phyloP scores from a whole-genome alignment of 2,329 filamentous ascomycete genomes.

The Ploettnerulaceae sp. region DNA sequence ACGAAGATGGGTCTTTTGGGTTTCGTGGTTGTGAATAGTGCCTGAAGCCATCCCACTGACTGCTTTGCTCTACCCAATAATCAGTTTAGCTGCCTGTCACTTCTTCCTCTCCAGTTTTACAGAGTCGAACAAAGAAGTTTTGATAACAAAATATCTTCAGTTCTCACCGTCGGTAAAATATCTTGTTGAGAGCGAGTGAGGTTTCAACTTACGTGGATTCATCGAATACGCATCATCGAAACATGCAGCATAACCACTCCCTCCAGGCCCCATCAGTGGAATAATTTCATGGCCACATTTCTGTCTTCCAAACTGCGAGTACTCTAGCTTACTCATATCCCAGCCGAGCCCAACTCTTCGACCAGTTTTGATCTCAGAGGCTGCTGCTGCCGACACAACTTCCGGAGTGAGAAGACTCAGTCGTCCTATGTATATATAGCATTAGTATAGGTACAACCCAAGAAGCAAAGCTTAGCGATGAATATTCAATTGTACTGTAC shows the following conservation, averaged over 20 bases:
- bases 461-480: not conserved
- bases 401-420: conserved; percentile 48
- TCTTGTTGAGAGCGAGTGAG: not conserved
- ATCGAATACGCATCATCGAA: conserved; percentile 48
- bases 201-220: conserved; percentile 40
- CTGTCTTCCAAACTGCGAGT: conserved; percentile 48
- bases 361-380: conserved; percentile 47
- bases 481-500: not conserved
- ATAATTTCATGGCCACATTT: conserved; percentile 47
- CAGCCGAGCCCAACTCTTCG: conserved; percentile 48
- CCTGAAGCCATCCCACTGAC: conserved; percentile 48
- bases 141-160: no score
- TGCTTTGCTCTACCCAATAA: conserved; percentile 38
- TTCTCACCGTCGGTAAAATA: no score
- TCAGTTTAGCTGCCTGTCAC: no score
- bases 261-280: conserved; percentile 37
- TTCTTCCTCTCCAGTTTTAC: no score
- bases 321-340: conserved; percentile 51
- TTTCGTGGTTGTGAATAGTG: conserved; percentile 43
- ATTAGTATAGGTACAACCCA: not conserved
- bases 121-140: no score
- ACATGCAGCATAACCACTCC: conserved; percentile 34
- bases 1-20: conserved; percentile 20
- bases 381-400: conserved; percentile 45
- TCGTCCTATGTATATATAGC: conserved; percentile 25